Base-by-base conservation (phyloP, 352 stramenopile genomes). In the Phytophthora cryptogea region DNA sequence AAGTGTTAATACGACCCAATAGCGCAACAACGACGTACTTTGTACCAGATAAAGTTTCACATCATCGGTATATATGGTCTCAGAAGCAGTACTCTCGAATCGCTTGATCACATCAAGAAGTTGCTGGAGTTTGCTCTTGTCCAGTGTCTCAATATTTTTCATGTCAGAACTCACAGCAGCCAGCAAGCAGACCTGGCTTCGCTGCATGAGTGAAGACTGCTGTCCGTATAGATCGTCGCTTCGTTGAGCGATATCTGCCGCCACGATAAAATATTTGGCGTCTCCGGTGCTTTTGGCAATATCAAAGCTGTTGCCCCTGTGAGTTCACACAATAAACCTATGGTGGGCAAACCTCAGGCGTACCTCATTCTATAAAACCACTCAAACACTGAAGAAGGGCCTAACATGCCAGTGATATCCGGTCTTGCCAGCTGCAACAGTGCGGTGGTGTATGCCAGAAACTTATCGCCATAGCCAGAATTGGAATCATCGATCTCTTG, bases 291-390 rank as follows among this genome's bases (percentile, higher is more conserved):
- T 84, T 55, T 88, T 88, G 26, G 74, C 84, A 46, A 90, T 76
- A 17, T 78, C 80, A 63, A 94, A 91, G 53, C 84, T 94, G 28
- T 30, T 28, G 11, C n/a, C 27, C 3, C 42, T 52, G 27, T 57
- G 11, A 60, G 10, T 43, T 16, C 23, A n/a, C 54, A 49, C 20
- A 8, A 16, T 9, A 9, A 28, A 5, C 26, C 17, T 32, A 31
- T 35, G 7, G 46, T 2, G 10, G 37, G 13, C 11, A 42, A 43
- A 11, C 37, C 7, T 11, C 3, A 2, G 4, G 3, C 54, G 30
- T 70, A 94, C 84, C 82, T 88, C 67, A 84, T 90, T 26, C 66
- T 63, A 57, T 85, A 94, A 41, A 94, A 94, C 84, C 84, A 94
- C 45, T 86, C 70, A 20, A 88, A 83, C 0, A 86, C 72, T 13